Evolutionary conservation across 495 filamentous ascomycete genomes (phyloP).

Genomic region (Penicillium coffeae): DNA sequence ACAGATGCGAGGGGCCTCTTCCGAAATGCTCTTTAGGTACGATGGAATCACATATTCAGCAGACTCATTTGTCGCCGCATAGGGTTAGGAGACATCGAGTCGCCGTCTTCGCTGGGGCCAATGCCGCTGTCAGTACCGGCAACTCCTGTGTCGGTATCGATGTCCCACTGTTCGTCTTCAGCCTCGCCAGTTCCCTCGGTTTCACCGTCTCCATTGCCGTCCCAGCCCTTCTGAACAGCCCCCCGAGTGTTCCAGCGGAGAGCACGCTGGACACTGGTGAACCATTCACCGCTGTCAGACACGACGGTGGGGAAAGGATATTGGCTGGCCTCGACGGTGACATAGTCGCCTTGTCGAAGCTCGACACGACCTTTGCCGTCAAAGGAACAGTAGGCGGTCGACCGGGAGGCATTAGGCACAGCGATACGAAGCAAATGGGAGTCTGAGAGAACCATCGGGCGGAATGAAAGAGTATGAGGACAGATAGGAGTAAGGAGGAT

Average conservation of each 20-base stretch:
- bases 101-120: constrained; percentile 58
- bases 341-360: constrained; percentile 84
- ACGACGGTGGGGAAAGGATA: constrained; percentile 96
- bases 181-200: constrained; percentile 29
- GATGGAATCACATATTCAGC: constrained; percentile 36
- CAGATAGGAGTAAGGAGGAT: constrained; percentile 98
- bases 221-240: constrained; percentile 80
- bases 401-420: constrained; percentile 77
- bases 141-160: constrained; percentile 70
- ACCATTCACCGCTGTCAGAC: constrained; percentile 77
- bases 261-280: constrained; percentile 85
- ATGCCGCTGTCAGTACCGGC: constrained; percentile 49
- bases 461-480: constrained; percentile 92
- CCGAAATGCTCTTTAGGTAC: not conserved
- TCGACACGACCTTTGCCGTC: constrained; percentile 95
- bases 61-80: constrained; percentile 66
- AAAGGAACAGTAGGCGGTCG: constrained; percentile 91
- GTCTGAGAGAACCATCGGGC: constrained; percentile 98
- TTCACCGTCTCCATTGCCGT: constrained; percentile 32
- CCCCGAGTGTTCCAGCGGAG: constrained; percentile 90
- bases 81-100: constrained; percentile 57
- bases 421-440: constrained; percentile 84
- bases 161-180: constrained; percentile 60
- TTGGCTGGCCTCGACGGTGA: constrained; percentile 88
- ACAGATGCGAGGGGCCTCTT: constrained; percentile 5